A percentile compares a stretch with the other conserved stretches of the same genome.
Conservation (phyloP, 306 rosid genomes). For the Mucuna pruriens region DNA sequence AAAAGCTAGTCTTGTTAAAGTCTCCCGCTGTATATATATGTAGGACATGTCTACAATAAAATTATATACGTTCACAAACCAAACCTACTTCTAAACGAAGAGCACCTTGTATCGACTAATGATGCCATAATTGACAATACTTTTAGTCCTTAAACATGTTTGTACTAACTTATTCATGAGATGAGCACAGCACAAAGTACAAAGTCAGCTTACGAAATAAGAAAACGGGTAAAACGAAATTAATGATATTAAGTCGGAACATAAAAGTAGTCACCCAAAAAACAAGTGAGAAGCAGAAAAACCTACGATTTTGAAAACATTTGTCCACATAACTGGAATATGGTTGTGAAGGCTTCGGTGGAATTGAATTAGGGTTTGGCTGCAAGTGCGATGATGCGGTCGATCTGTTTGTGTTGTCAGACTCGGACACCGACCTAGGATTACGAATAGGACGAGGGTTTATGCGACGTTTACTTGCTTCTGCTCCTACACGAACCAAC, state of each 20-base stretch:
- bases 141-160: conserved; percentile 3
- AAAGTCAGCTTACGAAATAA: background rate
- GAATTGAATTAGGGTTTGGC: conserved; percentile 45
- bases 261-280: background rate
- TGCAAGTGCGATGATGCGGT: conserved; percentile 8
- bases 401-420: conserved; percentile 18
- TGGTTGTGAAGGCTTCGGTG: background rate
- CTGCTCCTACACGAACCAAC: background rate
- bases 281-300: background rate
- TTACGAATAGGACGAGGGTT: background rate
- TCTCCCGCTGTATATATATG: background rate
- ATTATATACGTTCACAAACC: background rate
- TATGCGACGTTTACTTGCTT: conserved; percentile 21
- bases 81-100: background rate
- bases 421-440: background rate
- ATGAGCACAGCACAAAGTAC: background rate
- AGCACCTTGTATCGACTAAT: background rate
- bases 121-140: background rate
- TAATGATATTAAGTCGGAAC: background rate
- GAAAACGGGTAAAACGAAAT: conserved; percentile 21
- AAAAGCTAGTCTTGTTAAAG: conserved; percentile 7
- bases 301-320: conserved; percentile 59
- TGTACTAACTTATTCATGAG: background rate
- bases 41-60: background rate
- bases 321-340: conserved; percentile 52